These are phyloP conservation scores for Carex littledalei DNA, from an alignment of 176 grass and related monocot genomes.

Conservation along the genomic window DNA sequence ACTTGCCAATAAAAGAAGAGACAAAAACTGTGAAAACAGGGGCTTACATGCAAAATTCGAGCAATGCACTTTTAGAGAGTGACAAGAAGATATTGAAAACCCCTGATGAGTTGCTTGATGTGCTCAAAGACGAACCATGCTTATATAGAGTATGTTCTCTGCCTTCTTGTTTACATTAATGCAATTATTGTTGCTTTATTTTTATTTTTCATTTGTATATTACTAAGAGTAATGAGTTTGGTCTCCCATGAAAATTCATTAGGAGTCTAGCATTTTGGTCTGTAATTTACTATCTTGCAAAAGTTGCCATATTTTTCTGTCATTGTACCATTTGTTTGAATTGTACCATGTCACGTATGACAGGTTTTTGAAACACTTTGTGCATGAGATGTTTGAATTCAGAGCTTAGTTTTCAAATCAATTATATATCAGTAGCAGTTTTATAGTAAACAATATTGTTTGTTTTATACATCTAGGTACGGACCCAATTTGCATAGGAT, in stretches of 20 bases:
- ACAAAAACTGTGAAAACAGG: constrained; percentile 51
- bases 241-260: not conserved
- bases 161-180: constrained; percentile 5
- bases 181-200: not conserved
- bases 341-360: not conserved
- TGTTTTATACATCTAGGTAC: not conserved
- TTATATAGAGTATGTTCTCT: constrained; percentile 65
- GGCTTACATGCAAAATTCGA: constrained; percentile 66
- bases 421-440: not conserved
- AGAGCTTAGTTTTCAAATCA: not conserved
- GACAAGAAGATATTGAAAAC: constrained; percentile 75
- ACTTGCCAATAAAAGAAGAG: constrained; percentile 70
- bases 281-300: not conserved
- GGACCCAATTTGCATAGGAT: not conserved
- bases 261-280: not conserved
- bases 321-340: not conserved
- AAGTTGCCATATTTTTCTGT: not conserved
- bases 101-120: constrained; percentile 82
- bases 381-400: not conserved
- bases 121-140: constrained; percentile 63
- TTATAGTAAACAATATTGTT: not conserved
- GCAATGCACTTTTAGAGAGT: constrained; percentile 74
- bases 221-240: not conserved
- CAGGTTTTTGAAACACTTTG: not conserved
- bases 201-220: not conserved